phyloP scores from a whole-genome alignment of 495 filamentous ascomycete genomes.

The Astrothelium macrocarpum region DNA sequence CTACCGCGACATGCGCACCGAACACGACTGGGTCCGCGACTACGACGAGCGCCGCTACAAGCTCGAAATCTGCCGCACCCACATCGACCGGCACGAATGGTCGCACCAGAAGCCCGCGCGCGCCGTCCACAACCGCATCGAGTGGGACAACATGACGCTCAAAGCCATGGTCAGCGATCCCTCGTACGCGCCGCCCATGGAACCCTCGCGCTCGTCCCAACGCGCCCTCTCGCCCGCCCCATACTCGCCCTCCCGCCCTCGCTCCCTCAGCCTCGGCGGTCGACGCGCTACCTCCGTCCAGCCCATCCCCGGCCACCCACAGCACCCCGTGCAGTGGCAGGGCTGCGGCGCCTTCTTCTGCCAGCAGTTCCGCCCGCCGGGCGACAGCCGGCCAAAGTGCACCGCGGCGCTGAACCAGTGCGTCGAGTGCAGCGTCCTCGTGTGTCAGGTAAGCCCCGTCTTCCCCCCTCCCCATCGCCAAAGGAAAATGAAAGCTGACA shows the following conservation, averaged over 20 bases:
- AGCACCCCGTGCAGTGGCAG: conserved; percentile 40
- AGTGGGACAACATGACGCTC: not conserved
- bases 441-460: conserved; percentile 40
- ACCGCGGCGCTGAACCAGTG: conserved; percentile 43
- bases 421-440: conserved; percentile 44
- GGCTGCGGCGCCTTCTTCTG: conserved; percentile 52
- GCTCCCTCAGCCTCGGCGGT: conserved; percentile 18
- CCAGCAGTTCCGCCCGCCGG: conserved; percentile 39
- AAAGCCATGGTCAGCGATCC: not conserved
- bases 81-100: not conserved
- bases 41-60: not conserved
- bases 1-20: conserved; percentile 46
- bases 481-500: not conserved
- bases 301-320: conserved; percentile 32
- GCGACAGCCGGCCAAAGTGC: conserved; percentile 44
- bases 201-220: conserved; percentile 7
- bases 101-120: not conserved
- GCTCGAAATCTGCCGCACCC: not conserved
- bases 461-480: too few relatives aligned
- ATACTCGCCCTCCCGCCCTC: conserved; percentile 17
- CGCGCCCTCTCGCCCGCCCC: conserved; percentile 8
- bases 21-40: conserved; percentile 29
- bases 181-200: not conserved
- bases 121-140: not conserved
- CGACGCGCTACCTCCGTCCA: conserved; percentile 15